Evolutionary conservation across 169 alveolate species (phyloP), one percentile per base, ranked within the genome.

Genomic region (Cryptosporidium sp.): DNA sequence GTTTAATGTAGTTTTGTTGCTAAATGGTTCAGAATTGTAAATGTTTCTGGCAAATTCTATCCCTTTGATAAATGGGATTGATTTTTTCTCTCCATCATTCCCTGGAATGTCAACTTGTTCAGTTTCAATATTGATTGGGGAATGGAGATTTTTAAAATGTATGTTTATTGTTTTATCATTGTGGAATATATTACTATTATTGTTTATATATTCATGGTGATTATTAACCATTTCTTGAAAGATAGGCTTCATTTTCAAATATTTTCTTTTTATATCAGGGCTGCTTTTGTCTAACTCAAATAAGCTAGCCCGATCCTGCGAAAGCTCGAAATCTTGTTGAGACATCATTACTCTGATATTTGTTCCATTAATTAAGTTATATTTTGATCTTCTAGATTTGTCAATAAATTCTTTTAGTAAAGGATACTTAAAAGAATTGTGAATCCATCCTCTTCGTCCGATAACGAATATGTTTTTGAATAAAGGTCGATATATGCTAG

Each of bases 371-470:
- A 0, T n/a, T 3, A 10, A 48, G 41, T 80, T 39, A 9, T 10
- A 26, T 35, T 21, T 65, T 21, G 89, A 61, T 29, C 55, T 73
- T 55, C 86, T 73, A 12, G 70, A 59, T 39, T 65, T 62, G 6
- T 80, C 73, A 59, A 80, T 39, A 62, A 80, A 62, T 10, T 65
- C 80, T 39, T 65, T 80, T 62, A 80, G n/a, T 43, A 62, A 39
- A 2, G 71, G 68, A 43, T 59, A 62, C 21, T 59, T 80, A 59
- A 80, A 80, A 1, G 89, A 80, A 65, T 39, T 80, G 39, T 80
- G 74, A 18, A 80, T 48, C 89, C 89, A 80, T n/a, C 80, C 74
- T 65, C 89, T 80, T 10, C 89, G 37, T 23, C 89, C 89, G 3
- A 80, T 23, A 26, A 80, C 45, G n/a, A 58, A 80, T 62, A 80